A percentile compares a stretch with the other conserved stretches of the same genome.
phyloP scores from a whole-genome alignment of 1,284 basidiomycete species.

The Rhodotorula sp. region DNA sequence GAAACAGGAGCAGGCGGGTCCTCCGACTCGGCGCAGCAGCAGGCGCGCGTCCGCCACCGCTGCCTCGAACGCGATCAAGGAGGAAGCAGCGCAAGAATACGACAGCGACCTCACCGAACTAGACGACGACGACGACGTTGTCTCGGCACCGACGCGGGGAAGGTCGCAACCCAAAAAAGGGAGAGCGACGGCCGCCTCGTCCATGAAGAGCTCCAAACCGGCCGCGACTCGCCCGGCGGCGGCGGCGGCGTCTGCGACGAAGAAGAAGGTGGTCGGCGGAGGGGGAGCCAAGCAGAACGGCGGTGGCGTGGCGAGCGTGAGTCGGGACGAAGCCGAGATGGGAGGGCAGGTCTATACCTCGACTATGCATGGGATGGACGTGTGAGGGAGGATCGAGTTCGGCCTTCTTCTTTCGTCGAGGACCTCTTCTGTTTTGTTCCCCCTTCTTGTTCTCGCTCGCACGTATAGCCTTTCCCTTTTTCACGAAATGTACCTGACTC shows the following conservation, averaged over 20 bases:
- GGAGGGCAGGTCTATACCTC: conserved; percentile 1
- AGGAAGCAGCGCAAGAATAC: no score
- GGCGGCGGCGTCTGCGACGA: neutral
- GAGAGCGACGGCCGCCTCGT: no score
- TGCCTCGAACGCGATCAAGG: no score
- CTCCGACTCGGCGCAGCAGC: neutral
- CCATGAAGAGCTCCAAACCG: conserved; percentile 1
- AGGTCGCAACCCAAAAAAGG: neutral
- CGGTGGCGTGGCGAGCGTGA: conserved; percentile 10
- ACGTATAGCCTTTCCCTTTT: no score
- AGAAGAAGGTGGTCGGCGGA: neutral
- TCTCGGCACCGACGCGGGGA: no score
- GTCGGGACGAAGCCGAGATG: conserved; percentile 20
- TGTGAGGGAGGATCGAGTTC: neutral
- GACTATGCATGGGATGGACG: conserved; percentile 22
- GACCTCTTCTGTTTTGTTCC: no score
- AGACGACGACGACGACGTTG: neutral
- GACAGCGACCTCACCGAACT: neutral
- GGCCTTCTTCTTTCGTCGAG: neutral
- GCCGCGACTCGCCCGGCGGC: no score
- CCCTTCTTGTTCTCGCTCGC: no score
- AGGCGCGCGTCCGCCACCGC: neutral
- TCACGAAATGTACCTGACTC: no score
- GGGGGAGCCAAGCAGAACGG: conserved; percentile 5
- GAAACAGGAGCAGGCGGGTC: neutral